These are phyloP conservation scores for Fremontodendron californicum DNA, from an alignment of 345 rosid species.

Conservation along the genomic window DNA sequence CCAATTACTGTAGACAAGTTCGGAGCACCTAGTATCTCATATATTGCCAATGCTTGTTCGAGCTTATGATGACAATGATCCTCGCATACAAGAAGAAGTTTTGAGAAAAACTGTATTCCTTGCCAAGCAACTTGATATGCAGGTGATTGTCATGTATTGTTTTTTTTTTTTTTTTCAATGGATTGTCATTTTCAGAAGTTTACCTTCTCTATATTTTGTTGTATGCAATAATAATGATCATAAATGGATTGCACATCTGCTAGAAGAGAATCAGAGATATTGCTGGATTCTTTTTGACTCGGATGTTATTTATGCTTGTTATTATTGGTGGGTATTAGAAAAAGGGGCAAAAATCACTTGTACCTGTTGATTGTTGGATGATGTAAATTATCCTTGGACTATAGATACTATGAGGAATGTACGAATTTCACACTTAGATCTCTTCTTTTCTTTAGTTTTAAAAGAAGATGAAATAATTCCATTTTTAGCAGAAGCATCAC, in stretches of 20 bases:
- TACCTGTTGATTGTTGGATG: not conserved
- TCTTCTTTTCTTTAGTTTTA: not conserved
- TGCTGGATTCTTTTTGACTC: not conserved
- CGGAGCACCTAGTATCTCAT: slow-evolving; percentile 58
- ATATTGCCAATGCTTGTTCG: slow-evolving; percentile 85
- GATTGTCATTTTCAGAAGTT: not conserved
- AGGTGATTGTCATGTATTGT: slow-evolving; percentile 44
- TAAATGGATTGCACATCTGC: not conserved
- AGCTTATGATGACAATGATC: slow-evolving; percentile 90
- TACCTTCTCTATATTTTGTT: not conserved
- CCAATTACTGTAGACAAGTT: slow-evolving; percentile 53
- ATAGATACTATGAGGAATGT: not conserved
- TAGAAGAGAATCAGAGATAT: not conserved
- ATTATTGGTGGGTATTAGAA: not conserved
- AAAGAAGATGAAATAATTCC: not conserved
- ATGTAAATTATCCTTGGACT: not conserved
- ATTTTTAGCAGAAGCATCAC: too few species aligned
- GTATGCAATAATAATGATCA: not conserved
- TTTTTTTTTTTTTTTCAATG: not conserved
- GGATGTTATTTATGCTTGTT: not conserved
- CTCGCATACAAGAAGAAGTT: slow-evolving; percentile 92
- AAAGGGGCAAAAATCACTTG: not conserved
- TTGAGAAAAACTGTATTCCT: slow-evolving; percentile 64
- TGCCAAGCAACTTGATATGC: slow-evolving; percentile 78
- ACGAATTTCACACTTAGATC: not conserved